phyloP scores from a whole-genome alignment of 192 early-diverging fungal species.

The Coemansia nantahalensis region DNA sequence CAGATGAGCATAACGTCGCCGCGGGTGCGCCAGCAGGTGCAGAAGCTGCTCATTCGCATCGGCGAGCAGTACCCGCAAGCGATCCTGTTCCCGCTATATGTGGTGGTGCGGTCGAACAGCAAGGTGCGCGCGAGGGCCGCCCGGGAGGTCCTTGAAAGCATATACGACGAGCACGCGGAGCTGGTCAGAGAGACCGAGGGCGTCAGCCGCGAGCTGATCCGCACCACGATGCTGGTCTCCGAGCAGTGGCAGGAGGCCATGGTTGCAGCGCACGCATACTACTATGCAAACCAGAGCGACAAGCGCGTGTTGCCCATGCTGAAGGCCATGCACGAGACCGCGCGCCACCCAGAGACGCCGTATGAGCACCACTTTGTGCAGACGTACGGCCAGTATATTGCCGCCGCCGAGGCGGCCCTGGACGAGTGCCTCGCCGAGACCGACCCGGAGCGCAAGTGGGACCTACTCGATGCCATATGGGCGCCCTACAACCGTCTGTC shows the following conservation, averaged over 20 bases:
- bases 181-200: conserved; percentile 89
- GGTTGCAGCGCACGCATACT: conserved; percentile 78
- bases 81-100: conserved; percentile 94
- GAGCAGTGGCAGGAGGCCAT: conserved; percentile 98
- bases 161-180: conserved; percentile 74
- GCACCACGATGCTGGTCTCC: conserved; percentile 91
- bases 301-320: conserved; percentile 88
- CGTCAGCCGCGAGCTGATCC: conserved; percentile 94
- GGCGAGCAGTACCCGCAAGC: conserved; percentile 98
- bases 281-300: conserved; percentile 74
- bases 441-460: too few species aligned
- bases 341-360: conserved; percentile 76
- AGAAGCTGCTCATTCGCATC: conserved; percentile 85
- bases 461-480: conserved; percentile 87
- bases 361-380: conserved; percentile 94
- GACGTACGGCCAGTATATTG: conserved; percentile 84
- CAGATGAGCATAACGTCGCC: too few species aligned
- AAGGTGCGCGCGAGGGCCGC: conserved; percentile 66
- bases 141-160: conserved; percentile 85
- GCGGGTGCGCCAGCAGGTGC: conserved; percentile 75
- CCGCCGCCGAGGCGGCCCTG: conserved; percentile 87
- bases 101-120: conserved; percentile 90
- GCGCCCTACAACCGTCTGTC: conserved; percentile 80
- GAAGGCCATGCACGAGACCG: conserved; percentile 79
- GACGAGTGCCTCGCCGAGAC: conserved; percentile 62